Conservation (phyloP, 2,329 filamentous ascomycete species). For the Trichoderma citrinoviride region DNA sequence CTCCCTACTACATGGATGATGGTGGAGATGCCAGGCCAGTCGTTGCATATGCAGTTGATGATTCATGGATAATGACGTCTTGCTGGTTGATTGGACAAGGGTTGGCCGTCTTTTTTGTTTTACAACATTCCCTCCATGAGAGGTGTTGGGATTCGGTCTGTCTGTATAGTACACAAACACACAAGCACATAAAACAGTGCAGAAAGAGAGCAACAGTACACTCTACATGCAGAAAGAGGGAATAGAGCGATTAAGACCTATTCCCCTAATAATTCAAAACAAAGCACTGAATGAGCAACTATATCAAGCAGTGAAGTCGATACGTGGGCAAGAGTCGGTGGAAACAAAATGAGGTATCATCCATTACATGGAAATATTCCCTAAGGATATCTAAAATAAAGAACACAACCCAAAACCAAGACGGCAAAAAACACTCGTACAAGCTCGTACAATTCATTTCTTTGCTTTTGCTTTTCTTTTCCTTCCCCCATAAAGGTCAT, state of each 20-base stretch:
- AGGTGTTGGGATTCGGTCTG: too few relatives aligned
- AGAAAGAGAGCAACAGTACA: too few relatives aligned
- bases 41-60: background rate
- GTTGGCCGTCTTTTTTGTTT: background rate
- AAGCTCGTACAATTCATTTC: conserved; percentile 11
- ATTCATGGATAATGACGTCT: background rate
- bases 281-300: too few relatives aligned
- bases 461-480: background rate
- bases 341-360: conserved; percentile 20
- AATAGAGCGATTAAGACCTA: too few relatives aligned
- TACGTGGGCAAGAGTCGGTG: background rate
- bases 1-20: background rate
- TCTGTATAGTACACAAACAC: too few relatives aligned
- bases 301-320: background rate
- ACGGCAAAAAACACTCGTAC: background rate
- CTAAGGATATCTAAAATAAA: background rate
- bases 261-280: too few relatives aligned
- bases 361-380: conserved; percentile 13
- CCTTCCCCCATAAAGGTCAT: background rate
- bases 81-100: background rate
- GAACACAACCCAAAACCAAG: background rate
- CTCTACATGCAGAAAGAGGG: too few relatives aligned
- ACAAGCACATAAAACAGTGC: too few relatives aligned
- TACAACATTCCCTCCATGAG: background rate
- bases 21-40: background rate